Evolutionary conservation across 352 stramenopile species (phyloP), one percentile per base, ranked within the genome.

Genomic region (Globisporangium paroecandrum): DNA sequence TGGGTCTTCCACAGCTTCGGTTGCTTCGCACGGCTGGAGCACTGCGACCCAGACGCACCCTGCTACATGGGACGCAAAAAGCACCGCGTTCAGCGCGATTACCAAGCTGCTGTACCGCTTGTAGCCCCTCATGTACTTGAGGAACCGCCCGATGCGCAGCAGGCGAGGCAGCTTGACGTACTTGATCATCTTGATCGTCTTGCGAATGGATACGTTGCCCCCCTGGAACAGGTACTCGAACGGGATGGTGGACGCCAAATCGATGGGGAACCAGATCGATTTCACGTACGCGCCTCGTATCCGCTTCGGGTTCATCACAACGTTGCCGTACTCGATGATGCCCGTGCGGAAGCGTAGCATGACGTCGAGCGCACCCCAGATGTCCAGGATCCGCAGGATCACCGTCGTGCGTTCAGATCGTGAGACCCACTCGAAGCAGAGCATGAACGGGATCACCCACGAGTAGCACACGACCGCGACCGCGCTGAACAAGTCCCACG

Each of bases 131-230:
- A 90, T 65, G 61, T 83, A 83, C 62, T 79, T 90, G 68, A 87
- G 64, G 62, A 89, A 79, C 3, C 82, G 79, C 1, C 82, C 82
- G 34, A 90, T 77, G 5, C 82, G 82, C 25, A 90, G 71, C 18
- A 90, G 61, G 1, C 79, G 72, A 1, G 82, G 82, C 20, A 90
- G 66, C 55, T 90, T 90, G 38, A 90, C 76, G 66, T 90, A 90
- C 73, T 89, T 90, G 59, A 90, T 83, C 71, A 88, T 81, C 64
- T 90, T 90, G 69, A 90, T 78, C n/a, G 78, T 86, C 62, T 90
- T 88, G 15, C 82, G 82, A 3, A 79, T 90, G 12, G 79, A 81
- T 29, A 78, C 69, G 63, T 73, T 71, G 1, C 63, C 53, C 20
- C 80, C 68, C 6, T 73, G 74, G 34, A 89, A 60, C 49, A 90